Conservation (phyloP, 2,329 filamentous ascomycete species). For the Rugonectria rugulosa region DNA sequence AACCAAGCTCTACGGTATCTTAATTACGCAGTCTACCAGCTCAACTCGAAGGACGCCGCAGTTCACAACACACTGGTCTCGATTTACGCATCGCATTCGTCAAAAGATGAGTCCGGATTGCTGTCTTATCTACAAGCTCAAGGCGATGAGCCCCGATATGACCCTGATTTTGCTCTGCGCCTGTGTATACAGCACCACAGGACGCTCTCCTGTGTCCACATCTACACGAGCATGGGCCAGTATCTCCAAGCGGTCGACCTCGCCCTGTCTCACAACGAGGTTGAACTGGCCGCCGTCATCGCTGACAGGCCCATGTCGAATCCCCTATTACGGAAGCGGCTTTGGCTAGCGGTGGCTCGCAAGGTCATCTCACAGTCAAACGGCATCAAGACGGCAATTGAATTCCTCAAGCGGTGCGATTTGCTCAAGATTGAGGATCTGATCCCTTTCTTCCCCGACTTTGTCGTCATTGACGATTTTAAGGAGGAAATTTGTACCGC, state of each 20-base stretch:
- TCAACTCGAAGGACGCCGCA: constrained; percentile 80
- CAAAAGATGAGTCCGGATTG: constrained; percentile 83
- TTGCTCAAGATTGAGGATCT: constrained; percentile 94
- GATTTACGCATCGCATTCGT: constrained; percentile 88
- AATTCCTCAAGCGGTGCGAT: constrained; percentile 91
- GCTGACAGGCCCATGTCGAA: constrained; percentile 86
- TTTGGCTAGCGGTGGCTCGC: constrained; percentile 94
- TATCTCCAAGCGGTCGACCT: constrained; percentile 93
- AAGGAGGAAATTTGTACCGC: constrained; percentile 97
- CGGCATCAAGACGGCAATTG: constrained; percentile 91
- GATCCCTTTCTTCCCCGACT: constrained; percentile 98
- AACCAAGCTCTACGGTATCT: constrained; percentile 96
- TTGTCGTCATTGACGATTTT: constrained; percentile 98
- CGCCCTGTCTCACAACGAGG: constrained; percentile 86
- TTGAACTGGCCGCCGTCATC: constrained; percentile 88
- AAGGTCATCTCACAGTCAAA: constrained; percentile 89
- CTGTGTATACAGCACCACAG: constrained; percentile 94
- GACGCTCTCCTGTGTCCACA: constrained; percentile 93
- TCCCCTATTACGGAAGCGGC: constrained; percentile 83
- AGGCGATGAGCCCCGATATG: constrained; percentile 84
- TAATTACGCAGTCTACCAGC: constrained; percentile 89
- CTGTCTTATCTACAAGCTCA: constrained; percentile 91
- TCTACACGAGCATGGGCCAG: constrained; percentile 96
- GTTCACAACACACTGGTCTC: constrained; percentile 98
- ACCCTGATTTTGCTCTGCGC: constrained; percentile 94